Conservation (phyloP, 352 stramenopile species). For the Phytophthora ramorum region DNA sequence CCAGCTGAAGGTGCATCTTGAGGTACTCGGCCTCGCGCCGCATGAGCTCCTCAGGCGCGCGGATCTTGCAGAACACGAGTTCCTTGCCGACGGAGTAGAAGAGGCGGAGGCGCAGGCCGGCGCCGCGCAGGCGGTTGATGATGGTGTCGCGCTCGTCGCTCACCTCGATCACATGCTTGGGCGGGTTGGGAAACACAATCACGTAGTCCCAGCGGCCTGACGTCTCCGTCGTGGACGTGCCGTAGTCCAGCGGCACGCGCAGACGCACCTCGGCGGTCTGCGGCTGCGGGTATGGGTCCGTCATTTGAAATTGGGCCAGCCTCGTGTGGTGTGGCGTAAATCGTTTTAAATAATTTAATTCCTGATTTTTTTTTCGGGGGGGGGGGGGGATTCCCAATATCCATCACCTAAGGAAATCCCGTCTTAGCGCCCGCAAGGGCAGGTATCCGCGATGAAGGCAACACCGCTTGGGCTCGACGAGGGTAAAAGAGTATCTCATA, state of each 20-base stretch:
- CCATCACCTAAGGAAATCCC: too few relatives aligned
- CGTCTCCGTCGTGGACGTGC: slow-evolving; percentile 44
- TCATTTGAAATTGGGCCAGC: slow-evolving; percentile 30
- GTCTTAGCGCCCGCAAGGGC: too few relatives aligned
- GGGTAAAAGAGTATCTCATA: too few relatives aligned
- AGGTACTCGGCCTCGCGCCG: slow-evolving; percentile 72
- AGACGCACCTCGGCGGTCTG: slow-evolving; percentile 44
- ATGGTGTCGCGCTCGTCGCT: slow-evolving; percentile 81
- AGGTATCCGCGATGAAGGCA: too few relatives aligned
- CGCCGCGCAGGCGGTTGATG: slow-evolving; percentile 67
- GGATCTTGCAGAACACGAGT: slow-evolving; percentile 87
- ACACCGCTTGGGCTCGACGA: too few relatives aligned
- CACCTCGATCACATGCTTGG: slow-evolving; percentile 62
- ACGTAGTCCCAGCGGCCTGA: slow-evolving; percentile 81
- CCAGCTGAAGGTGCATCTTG: slow-evolving; percentile 79
- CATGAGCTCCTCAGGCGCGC: slow-evolving; percentile 75
- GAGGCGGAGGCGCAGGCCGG: slow-evolving; percentile 73
- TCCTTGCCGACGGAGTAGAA: slow-evolving; percentile 76
- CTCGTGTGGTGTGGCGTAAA: too few relatives aligned
- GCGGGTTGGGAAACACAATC: slow-evolving; percentile 84
- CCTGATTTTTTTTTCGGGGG: too few relatives aligned
- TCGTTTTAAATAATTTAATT: too few relatives aligned
- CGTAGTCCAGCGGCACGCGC: slow-evolving; percentile 55
- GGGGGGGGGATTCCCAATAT: too few relatives aligned
- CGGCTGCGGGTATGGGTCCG: slow-evolving; percentile 40